Evolutionary conservation across 768 basidiomycete species (phyloP).

Genomic region (Mycena filopes): DNA sequence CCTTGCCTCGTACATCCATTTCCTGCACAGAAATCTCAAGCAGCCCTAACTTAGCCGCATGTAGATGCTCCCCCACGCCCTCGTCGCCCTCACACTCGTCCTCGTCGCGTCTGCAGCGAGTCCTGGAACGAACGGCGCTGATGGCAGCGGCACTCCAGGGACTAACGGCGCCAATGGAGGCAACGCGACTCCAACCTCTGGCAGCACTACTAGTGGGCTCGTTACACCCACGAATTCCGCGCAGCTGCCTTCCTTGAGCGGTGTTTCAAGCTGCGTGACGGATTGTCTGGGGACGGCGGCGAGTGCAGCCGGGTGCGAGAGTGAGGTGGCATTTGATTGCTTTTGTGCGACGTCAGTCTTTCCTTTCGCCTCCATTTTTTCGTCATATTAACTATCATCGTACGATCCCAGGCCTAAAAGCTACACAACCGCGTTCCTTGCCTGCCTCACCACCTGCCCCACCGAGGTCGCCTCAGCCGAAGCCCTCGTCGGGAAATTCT

Average conservation of each 20-base stretch:
- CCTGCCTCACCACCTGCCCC: neutral
- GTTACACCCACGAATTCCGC: neutral
- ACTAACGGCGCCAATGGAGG: neutral
- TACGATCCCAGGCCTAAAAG: neutral
- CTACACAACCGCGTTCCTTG: neutral
- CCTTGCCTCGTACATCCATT: no score
- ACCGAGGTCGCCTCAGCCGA: neutral
- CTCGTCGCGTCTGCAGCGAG: neutral
- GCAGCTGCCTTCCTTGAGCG: neutral
- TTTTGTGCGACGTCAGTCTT: neutral
- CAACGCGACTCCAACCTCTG: neutral
- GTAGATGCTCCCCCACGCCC: neutral
- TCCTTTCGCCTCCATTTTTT: neutral
- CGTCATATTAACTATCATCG: no score
- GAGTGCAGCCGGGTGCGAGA: neutral
- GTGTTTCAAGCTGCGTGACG: neutral
- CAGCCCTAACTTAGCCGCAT: no score
- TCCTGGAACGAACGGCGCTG: no score
- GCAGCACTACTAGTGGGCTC: neutral
- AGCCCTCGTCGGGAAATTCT: neutral
- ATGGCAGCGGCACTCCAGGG: no score
- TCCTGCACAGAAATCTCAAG: no score
- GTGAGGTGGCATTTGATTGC: slow-evolving; percentile 3
- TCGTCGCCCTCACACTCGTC: neutral
- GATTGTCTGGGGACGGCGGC: neutral